Percentiles rank a stretch among this genome's conserved stretches.
Conservation (phyloP, 352 stramenopile species). For the Thraustochytrium striatum region DNA sequence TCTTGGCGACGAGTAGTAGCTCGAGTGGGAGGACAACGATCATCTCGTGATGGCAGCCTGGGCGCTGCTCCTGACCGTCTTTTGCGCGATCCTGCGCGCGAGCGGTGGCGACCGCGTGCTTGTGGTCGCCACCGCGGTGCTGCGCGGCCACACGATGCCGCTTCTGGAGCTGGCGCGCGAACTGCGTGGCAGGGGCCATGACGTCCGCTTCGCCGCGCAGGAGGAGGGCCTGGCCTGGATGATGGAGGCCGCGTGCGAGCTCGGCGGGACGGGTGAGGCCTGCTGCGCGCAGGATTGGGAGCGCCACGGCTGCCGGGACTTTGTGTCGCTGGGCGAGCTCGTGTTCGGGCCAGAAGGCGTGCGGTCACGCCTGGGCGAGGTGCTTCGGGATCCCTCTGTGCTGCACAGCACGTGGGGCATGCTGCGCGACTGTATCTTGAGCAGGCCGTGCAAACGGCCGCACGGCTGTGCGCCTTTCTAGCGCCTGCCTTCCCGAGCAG, state of each 20-base stretch:
- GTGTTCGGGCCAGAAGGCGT: not conserved
- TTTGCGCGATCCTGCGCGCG: too few species aligned
- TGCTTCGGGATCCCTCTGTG: not conserved
- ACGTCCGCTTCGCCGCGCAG: slow-evolving; percentile 72
- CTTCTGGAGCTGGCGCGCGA: slow-evolving; percentile 69
- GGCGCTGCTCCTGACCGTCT: too few species aligned
- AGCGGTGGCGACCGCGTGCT: too few species aligned
- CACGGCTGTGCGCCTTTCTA: slow-evolving; percentile 71
- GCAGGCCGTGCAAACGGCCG: slow-evolving; percentile 69
- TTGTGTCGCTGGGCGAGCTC: not conserved
- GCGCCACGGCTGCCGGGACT: not conserved
- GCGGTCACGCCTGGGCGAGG: not conserved
- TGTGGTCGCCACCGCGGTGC: slow-evolving; percentile 73
- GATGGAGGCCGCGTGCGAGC: slow-evolving; percentile 57
- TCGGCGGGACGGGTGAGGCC: not conserved
- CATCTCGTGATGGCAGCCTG: too few species aligned
- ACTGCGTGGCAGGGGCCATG: slow-evolving; percentile 68
- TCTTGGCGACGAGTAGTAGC: too few species aligned
- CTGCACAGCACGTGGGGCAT: slow-evolving; percentile 26
- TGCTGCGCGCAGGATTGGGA: not conserved
- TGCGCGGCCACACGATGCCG: slow-evolving; percentile 70
- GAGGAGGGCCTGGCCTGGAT: slow-evolving; percentile 72
- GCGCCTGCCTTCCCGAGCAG: slow-evolving; percentile 56
- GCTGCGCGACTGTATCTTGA: slow-evolving; percentile 21
- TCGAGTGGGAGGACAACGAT: too few species aligned